Conservation (phyloP, 768 basidiomycete species). For the Termitomyces sp. region DNA sequence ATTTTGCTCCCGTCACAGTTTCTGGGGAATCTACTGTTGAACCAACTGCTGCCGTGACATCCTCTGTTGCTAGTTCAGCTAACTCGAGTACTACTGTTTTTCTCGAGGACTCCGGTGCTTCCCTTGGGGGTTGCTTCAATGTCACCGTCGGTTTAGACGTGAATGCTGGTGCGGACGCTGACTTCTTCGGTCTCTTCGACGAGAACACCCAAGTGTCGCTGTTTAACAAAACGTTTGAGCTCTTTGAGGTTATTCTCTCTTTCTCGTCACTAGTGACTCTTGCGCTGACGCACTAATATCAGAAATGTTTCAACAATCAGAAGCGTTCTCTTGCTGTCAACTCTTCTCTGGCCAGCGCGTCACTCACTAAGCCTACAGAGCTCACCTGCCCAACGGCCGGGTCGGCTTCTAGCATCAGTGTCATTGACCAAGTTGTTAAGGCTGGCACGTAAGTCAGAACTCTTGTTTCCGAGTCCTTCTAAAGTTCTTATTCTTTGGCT, state of each 20-base stretch:
- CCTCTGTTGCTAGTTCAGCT: neutral
- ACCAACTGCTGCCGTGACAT: neutral
- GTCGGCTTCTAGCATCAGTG: neutral
- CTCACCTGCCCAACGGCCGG: slow-evolving; percentile 12
- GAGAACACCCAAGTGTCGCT: slow-evolving; percentile 21
- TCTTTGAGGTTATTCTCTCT: slow-evolving; percentile 27
- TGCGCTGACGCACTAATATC: neutral
- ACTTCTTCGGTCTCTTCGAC: slow-evolving; percentile 30
- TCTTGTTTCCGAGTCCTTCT: neutral
- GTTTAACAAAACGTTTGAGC: slow-evolving; percentile 29
- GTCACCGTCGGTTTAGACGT: slow-evolving; percentile 29
- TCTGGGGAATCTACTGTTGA: neutral
- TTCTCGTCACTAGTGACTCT: neutral
- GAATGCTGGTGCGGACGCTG: slow-evolving; percentile 28
- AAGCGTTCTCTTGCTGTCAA: slow-evolving; percentile 13
- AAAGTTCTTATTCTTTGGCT: neutral
- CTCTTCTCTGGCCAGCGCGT: slow-evolving; percentile 1
- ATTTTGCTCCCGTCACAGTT: neutral
- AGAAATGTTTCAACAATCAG: slow-evolving; percentile 24
- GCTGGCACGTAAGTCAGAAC: slow-evolving; percentile 12
- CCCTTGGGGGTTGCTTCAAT: slow-evolving; percentile 32
- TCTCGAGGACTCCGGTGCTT: slow-evolving; percentile 12
- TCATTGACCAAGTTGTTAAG: slow-evolving; percentile 11
- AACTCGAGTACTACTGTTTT: slow-evolving; percentile 3
- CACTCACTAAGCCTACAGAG: slow-evolving; percentile 7